phyloP scores from a whole-genome alignment of 805 yeast species.

The Starmerella apis region DNA sequence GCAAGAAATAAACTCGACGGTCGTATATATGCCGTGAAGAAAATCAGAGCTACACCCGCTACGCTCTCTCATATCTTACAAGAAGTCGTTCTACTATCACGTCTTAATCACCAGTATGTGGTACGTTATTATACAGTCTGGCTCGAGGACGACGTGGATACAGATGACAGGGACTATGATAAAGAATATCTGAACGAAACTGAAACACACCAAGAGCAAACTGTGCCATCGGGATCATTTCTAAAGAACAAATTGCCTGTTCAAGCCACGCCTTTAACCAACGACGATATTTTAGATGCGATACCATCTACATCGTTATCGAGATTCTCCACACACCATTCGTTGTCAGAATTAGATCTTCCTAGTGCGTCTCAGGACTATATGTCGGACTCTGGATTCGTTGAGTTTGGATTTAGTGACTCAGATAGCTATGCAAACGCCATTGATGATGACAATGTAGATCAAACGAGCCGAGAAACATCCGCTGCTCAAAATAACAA shows the following conservation, averaged over 20 bases:
- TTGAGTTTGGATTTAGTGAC: conserved; percentile 28
- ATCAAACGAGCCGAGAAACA: background rate
- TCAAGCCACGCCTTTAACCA: background rate
- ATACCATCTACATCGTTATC: conserved; percentile 22
- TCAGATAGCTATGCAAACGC: conserved; percentile 10
- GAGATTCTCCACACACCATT: conserved; percentile 18
- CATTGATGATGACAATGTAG: background rate
- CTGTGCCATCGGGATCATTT: background rate
- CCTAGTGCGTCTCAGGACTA: conserved; percentile 23
- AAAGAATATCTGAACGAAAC: background rate
- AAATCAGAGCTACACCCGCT: conserved; percentile 51
- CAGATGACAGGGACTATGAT: conserved; percentile 12
- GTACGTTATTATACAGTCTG: conserved; percentile 96
- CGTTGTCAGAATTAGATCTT: conserved; percentile 17
- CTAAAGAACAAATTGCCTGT: background rate
- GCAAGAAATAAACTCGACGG: conserved; percentile 92
- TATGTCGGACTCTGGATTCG: conserved; percentile 26
- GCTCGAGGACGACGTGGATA: conserved; percentile 61
- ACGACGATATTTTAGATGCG: conserved; percentile 20
- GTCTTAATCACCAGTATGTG: conserved; percentile 89
- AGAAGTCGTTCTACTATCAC: conserved; percentile 84
- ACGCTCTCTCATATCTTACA: conserved; percentile 63
- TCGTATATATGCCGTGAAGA: conserved; percentile 86
- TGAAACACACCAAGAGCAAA: background rate
- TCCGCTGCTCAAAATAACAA: background rate